A percentile compares a stretch with the other conserved stretches of the same genome.
phyloP scores from a whole-genome alignment of 768 basidiomycete species.

The Tylopilus intermedius region DNA sequence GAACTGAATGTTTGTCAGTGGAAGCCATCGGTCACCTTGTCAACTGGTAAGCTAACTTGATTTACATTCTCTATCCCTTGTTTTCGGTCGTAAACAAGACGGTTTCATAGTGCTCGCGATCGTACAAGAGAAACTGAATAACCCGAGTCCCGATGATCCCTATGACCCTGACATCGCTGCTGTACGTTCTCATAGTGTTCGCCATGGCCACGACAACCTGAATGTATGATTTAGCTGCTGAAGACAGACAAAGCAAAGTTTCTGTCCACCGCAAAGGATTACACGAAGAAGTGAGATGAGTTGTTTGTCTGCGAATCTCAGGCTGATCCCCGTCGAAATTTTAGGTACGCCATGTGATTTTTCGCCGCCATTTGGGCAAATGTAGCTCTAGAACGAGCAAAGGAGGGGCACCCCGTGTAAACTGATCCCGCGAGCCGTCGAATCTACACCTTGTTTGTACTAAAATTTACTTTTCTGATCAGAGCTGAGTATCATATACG shows the following conservation, averaged over 20 bases:
- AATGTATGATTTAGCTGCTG: slow-evolving; percentile 44
- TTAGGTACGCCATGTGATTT: slow-evolving; percentile 22
- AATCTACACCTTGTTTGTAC: slow-evolving; percentile 8
- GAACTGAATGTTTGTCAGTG: slow-evolving; percentile 45
- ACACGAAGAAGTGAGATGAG: slow-evolving; percentile 62
- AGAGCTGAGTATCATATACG: slow-evolving; percentile 2
- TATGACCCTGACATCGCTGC: slow-evolving; percentile 85
- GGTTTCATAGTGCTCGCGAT: slow-evolving; percentile 56
- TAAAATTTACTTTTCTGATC: slow-evolving; percentile 8
- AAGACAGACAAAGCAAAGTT: slow-evolving; percentile 78
- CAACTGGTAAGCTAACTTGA: slow-evolving; percentile 47
- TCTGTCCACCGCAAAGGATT: slow-evolving; percentile 56
- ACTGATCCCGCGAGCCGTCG: slow-evolving; percentile 2
- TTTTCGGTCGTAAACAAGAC: slow-evolving; percentile 8
- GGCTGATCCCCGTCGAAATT: background rate
- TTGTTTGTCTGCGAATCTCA: background rate
- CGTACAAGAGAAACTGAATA: slow-evolving; percentile 82
- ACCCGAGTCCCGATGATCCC: slow-evolving; percentile 83
- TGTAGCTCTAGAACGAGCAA: slow-evolving; percentile 11
- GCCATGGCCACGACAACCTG: background rate
- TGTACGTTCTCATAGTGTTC: slow-evolving; percentile 38
- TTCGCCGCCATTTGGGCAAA: background rate
- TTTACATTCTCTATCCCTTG: background rate
- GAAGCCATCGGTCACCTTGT: slow-evolving; percentile 76
- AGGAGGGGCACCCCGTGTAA: background rate